These are phyloP conservation scores for Fomitopsis schrenkii DNA, from an alignment of 1,284 basidiomycete species.

Conservation along the genomic window DNA sequence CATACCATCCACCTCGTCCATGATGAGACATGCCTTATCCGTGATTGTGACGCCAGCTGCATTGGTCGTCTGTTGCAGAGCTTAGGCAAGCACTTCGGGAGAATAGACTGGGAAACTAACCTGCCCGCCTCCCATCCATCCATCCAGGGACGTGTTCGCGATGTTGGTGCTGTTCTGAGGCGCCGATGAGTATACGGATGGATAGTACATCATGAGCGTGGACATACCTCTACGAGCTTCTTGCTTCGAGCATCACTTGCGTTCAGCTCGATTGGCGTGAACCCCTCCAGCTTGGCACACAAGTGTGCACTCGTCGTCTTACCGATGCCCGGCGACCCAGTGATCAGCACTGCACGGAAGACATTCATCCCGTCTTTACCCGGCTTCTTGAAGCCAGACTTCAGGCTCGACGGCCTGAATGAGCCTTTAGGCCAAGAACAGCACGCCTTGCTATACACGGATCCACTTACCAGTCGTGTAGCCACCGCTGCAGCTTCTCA, in stretches of 20 bases:
- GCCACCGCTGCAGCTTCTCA: slow-evolving; percentile 86
- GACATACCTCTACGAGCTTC: slow-evolving; percentile 84
- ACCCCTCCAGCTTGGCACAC: slow-evolving; percentile 85
- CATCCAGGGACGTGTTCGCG: slow-evolving; percentile 85
- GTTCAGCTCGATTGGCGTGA: slow-evolving; percentile 91
- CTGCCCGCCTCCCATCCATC: slow-evolving; percentile 70
- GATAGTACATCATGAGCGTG: not conserved
- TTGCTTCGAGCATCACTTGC: slow-evolving; percentile 96
- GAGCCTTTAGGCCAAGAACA: not conserved
- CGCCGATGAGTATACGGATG: not conserved
- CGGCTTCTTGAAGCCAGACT: slow-evolving; percentile 86
- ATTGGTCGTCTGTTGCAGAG: slow-evolving; percentile 45
- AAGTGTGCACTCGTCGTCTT: slow-evolving; percentile 97
- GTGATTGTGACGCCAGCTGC: slow-evolving; percentile 71
- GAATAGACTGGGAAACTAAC: slow-evolving; percentile 32
- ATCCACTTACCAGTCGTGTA: slow-evolving; percentile 74
- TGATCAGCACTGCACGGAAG: slow-evolving; percentile 86
- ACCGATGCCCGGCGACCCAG: slow-evolving; percentile 94
- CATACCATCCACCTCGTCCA: slow-evolving; percentile 99
- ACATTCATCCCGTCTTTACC: slow-evolving; percentile 88
- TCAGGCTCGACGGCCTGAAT: slow-evolving; percentile 69
- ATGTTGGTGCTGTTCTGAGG: slow-evolving; percentile 79
- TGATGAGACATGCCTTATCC: slow-evolving; percentile 85
- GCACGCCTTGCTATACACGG: not conserved
- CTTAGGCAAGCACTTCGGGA: not conserved